phyloP scores from a whole-genome alignment of 257 asterid genomes.

The Scutellaria baicalensis region DNA sequence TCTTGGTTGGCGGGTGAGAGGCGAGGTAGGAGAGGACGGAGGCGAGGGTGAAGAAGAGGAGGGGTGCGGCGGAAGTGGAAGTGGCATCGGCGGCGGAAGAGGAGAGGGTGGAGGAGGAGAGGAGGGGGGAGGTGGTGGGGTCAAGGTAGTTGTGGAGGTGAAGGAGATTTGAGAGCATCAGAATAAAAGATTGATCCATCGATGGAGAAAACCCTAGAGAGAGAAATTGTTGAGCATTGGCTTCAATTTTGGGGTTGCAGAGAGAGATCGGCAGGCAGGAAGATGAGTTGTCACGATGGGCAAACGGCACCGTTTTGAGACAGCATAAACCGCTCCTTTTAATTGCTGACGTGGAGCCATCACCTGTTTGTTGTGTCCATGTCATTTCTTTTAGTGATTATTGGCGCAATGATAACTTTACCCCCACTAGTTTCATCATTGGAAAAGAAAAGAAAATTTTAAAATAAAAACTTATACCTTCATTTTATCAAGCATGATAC shows the following conservation, averaged over 20 bases:
- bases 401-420: neutral
- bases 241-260: slow-evolving; percentile 1
- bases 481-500: no score
- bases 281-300: slow-evolving; percentile 10
- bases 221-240: neutral
- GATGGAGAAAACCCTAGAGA: slow-evolving; percentile 27
- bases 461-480: no score
- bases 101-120: slow-evolving; percentile 45
- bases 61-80: slow-evolving; percentile 90
- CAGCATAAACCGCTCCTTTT: neutral
- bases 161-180: slow-evolving; percentile 87
- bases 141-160: slow-evolving; percentile 95
- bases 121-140: slow-evolving; percentile 78
- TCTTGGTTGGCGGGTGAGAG: slow-evolving; percentile 41
- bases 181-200: slow-evolving; percentile 83
- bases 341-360: neutral
- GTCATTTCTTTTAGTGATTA: slow-evolving; percentile 1
- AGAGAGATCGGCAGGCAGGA: slow-evolving; percentile 5
- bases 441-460: no score
- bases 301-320: slow-evolving; percentile 16
- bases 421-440: neutral
- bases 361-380: neutral
- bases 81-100: slow-evolving; percentile 48
- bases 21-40: slow-evolving; percentile 90
- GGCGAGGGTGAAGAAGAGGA: slow-evolving; percentile 95